Conservation (phyloP, 2,329 filamentous ascomycete genomes). For the Mycosphaerelloides madeirae region DNA sequence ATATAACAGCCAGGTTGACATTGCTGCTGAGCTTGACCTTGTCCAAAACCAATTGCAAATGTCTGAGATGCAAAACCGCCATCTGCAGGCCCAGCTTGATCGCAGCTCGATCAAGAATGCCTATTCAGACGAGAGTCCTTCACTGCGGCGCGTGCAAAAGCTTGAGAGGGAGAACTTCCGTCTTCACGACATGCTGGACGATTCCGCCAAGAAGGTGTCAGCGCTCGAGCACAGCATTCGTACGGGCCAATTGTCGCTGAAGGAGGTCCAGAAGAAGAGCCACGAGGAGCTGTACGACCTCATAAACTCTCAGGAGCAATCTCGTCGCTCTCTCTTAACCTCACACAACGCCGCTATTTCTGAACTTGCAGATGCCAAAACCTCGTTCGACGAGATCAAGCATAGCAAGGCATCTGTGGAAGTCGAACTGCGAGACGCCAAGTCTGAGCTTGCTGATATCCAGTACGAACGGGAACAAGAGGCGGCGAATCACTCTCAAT, state of each 20-base stretch:
- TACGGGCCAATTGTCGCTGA: conserved; percentile 79
- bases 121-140: conserved; percentile 71
- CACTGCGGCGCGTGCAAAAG: conserved; percentile 76
- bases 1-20: conserved; percentile 83
- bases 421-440: conserved; percentile 78
- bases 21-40: conserved; percentile 85
- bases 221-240: conserved; percentile 80
- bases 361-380: conserved; percentile 81
- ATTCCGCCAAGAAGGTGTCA: conserved; percentile 88
- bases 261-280: conserved; percentile 86
- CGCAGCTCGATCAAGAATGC: conserved; percentile 56
- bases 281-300: conserved; percentile 92
- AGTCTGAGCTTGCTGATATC: conserved; percentile 79
- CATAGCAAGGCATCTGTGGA: conserved; percentile 75
- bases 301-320: conserved; percentile 88
- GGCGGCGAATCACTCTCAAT: conserved; percentile 75
- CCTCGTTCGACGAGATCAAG: conserved; percentile 79
- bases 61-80: conserved; percentile 89
- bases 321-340: conserved; percentile 72
- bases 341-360: conserved; percentile 80
- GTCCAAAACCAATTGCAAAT: conserved; percentile 92
- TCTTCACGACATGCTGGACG: conserved; percentile 89
- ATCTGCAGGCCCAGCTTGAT: conserved; percentile 82
- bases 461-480: conserved; percentile 77
- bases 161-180: conserved; percentile 87